Conservation (phyloP, 495 filamentous ascomycete species). For the Neurospora cerealis region DNA sequence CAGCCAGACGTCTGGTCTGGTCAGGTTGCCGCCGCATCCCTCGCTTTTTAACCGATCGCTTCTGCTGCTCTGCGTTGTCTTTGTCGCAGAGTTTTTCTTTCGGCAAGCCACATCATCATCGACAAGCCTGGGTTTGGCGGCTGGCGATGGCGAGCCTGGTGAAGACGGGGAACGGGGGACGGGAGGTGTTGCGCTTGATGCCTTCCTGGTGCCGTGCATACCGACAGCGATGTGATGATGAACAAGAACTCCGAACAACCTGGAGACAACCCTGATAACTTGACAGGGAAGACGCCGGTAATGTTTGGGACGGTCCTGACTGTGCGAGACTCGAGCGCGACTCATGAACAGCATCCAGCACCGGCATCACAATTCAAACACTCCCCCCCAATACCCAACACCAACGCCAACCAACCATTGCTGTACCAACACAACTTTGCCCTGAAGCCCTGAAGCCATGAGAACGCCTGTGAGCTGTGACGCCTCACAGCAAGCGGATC, state of each 20-base stretch:
- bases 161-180: background rate
- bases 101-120: background rate
- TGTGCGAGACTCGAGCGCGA: background rate
- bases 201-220: background rate
- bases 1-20: background rate
- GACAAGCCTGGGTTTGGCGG: background rate
- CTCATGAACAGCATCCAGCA: background rate
- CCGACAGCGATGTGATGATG: background rate
- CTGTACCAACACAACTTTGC: background rate
- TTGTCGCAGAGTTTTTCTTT: background rate
- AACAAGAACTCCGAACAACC: background rate
- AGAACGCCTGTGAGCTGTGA: background rate
- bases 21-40: background rate
- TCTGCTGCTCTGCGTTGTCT: background rate
- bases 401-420: background rate
- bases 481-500: background rate
- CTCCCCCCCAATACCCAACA: background rate
- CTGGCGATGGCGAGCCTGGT: background rate
- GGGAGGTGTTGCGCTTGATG: background rate
- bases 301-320: background rate
- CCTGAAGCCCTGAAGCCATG: background rate
- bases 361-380: too few relatives aligned
- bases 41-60: background rate
- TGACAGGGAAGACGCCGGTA: background rate
- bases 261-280: background rate